Conservation (phyloP, 2,329 filamentous ascomycete genomes). For the Curvularia hawaiiensis region DNA sequence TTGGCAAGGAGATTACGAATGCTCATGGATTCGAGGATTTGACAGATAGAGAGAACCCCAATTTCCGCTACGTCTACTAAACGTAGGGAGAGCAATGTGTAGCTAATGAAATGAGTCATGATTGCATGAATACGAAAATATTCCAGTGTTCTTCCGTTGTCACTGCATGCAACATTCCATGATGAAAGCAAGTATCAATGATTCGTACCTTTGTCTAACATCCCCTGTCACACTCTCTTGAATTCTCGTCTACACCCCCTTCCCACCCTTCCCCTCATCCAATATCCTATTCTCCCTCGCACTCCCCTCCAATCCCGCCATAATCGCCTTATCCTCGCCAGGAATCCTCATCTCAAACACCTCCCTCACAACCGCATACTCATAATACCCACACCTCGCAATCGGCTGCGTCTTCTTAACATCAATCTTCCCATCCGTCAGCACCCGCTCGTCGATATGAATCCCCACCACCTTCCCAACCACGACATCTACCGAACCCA, state of each 20-base stretch:
- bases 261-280: background rate
- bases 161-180: background rate
- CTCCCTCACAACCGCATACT: conserved; percentile 61
- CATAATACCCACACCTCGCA: conserved; percentile 64
- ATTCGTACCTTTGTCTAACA: background rate
- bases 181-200: background rate
- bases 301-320: conserved; percentile 40
- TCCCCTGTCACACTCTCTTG: background rate
- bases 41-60: conserved; percentile 65
- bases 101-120: background rate
- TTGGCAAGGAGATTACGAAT: conserved; percentile 38
- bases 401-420: conserved; percentile 63
- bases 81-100: background rate
- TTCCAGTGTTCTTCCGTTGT: background rate
- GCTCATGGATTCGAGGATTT: conserved; percentile 66
- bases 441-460: conserved; percentile 60
- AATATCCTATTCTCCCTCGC: conserved; percentile 29
- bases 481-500: conserved; percentile 63
- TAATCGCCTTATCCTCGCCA: conserved; percentile 36
- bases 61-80: conserved; percentile 61
- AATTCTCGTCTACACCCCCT: background rate
- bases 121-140: background rate
- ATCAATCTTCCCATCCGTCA: conserved; percentile 63
- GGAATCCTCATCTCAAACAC: conserved; percentile 65
- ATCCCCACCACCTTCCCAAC: conserved; percentile 63